Evolutionary conservation across 2,329 filamentous ascomycete genomes (phyloP).

Genomic region (Gnomoniopsis sp.): DNA sequence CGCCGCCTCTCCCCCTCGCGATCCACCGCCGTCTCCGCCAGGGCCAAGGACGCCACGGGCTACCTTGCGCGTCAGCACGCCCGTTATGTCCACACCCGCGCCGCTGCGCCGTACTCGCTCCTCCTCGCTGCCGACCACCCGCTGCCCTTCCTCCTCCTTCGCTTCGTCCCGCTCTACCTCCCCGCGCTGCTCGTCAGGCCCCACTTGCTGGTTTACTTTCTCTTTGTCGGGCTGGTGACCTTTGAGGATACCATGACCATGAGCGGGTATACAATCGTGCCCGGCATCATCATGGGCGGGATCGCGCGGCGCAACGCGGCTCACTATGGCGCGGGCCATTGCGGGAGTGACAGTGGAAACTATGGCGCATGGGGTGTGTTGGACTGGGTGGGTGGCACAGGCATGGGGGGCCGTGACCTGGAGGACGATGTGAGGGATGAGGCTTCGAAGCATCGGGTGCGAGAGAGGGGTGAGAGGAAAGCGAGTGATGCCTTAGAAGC

Average conservation of each 20-base stretch:
- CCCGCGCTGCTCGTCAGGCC: conserved; percentile 63
- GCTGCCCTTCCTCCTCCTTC: conserved; percentile 57
- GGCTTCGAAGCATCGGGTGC: conserved; percentile 51
- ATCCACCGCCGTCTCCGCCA: background rate
- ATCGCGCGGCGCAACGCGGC: conserved; percentile 30
- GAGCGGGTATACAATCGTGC: conserved; percentile 63
- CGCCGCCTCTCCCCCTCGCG: conserved; percentile 21
- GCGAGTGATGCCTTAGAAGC: conserved; percentile 29
- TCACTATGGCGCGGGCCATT: conserved; percentile 37
- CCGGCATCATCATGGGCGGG: conserved; percentile 51
- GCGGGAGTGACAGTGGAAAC: conserved; percentile 48
- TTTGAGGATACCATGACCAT: conserved; percentile 64
- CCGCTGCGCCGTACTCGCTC: conserved; percentile 58
- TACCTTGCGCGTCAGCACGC: conserved; percentile 39
- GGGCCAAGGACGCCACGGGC: conserved; percentile 21
- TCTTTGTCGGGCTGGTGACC: conserved; percentile 61
- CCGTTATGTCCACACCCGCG: conserved; percentile 48
- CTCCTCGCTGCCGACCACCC: conserved; percentile 68
- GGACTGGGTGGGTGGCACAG: conserved; percentile 59
- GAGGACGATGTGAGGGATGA: conserved; percentile 52
- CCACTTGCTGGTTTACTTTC: conserved; percentile 69
- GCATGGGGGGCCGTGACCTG: conserved; percentile 47
- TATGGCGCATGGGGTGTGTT: conserved; percentile 60
- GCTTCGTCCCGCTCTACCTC: conserved; percentile 63
- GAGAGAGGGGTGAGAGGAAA: conserved; percentile 34